Conservation (phyloP, 1,284 basidiomycete species). For the Cryptococcus sp. region DNA sequence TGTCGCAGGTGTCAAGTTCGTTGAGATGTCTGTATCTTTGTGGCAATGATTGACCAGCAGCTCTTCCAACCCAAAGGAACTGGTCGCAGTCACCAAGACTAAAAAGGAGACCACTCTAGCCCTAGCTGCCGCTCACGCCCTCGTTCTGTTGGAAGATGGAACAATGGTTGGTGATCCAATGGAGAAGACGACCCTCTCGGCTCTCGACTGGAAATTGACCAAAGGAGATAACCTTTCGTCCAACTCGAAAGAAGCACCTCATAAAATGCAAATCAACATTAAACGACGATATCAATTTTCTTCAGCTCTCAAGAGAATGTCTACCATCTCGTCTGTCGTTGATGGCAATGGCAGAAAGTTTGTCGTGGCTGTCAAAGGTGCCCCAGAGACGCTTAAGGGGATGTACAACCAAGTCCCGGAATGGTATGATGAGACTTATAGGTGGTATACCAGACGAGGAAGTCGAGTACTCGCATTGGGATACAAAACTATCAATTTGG, state of each 20-base stretch:
- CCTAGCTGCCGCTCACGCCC: constrained; percentile 89
- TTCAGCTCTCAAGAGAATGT: constrained; percentile 92
- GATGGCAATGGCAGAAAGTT: constrained; percentile 40
- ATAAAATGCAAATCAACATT: constrained; percentile 64
- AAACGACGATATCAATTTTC: constrained; percentile 93
- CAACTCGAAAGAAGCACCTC: constrained; percentile 53
- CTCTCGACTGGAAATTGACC: constrained; percentile 81
- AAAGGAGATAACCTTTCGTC: constrained; percentile 71
- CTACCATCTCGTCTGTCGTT: constrained; percentile 70
- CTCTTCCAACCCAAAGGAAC: constrained; percentile 57
- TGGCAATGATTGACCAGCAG: constrained; percentile 41
- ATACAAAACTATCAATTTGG: constrained; percentile 69
- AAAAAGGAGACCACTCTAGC: constrained; percentile 75
- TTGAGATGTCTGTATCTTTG: constrained; percentile 6
- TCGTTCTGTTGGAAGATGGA: constrained; percentile 85
- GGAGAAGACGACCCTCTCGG: constrained; percentile 94
- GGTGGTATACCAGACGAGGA: constrained; percentile 84
- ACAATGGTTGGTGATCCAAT: constrained; percentile 95
- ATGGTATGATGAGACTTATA: constrained; percentile 86
- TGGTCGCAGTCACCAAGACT: constrained; percentile 74
- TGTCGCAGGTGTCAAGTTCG: constrained; percentile 78
- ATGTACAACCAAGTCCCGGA: constrained; percentile 74
- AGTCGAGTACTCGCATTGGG: constrained; percentile 87
- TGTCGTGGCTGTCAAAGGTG: constrained; percentile 76
- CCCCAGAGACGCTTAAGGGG: constrained; percentile 84